A percentile compares a stretch with the other conserved stretches of the same genome.
These are phyloP conservation scores for Backusella tarrabulga DNA, from an alignment of 192 early-diverging fungal species.

Conservation along the genomic window DNA sequence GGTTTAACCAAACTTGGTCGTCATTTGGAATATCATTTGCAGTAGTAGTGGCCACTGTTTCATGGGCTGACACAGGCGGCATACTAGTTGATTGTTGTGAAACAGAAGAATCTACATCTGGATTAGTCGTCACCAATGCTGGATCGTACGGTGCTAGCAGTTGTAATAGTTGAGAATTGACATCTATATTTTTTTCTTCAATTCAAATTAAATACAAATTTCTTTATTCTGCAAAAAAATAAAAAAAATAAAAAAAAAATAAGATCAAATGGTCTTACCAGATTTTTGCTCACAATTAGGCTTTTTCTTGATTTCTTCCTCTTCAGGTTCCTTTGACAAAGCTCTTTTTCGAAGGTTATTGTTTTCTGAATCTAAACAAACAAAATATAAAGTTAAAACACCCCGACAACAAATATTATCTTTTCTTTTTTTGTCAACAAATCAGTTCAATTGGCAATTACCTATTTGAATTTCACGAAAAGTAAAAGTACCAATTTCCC, in stretches of 20 bases:
- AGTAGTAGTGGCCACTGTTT: background rate
- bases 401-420: conserved; percentile 8
- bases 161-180: conserved; percentile 10
- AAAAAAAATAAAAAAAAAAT: background rate
- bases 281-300: background rate
- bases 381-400: conserved; percentile 1
- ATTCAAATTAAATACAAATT: background rate
- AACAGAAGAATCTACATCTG: background rate
- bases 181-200: conserved; percentile 7
- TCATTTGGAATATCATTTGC: background rate
- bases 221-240: background rate
- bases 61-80: background rate
- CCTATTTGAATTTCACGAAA: conserved; percentile 6
- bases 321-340: conserved; percentile 7
- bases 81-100: background rate
- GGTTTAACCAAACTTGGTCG: background rate
- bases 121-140: background rate
- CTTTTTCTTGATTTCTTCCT: background rate
- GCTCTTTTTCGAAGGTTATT: conserved; percentile 3
- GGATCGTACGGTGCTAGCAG: background rate
- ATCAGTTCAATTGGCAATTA: background rate
- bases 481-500: conserved; percentile 4
- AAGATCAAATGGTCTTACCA: background rate
- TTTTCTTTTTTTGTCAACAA: background rate
- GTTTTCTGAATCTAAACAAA: conserved; percentile 5